Percentiles rank a stretch among this genome's conserved stretches.
These are phyloP conservation scores for Paramecium biaurelia DNA, from an alignment of 73 alveolate genomes.

Conservation along the genomic window DNA sequence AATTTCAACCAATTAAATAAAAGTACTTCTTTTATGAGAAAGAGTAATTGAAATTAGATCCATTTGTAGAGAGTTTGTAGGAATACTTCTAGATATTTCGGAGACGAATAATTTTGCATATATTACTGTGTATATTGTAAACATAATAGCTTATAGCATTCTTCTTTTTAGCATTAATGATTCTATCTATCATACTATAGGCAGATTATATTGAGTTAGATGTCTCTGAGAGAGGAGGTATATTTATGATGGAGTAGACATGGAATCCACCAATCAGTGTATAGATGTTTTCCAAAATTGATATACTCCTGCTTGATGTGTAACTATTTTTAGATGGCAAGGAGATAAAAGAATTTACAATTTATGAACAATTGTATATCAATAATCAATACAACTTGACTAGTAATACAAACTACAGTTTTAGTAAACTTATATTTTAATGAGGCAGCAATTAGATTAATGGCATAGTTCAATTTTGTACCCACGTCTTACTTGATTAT, in stretches of 20 bases:
- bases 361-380: neutral
- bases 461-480: neutral
- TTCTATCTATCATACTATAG: neutral
- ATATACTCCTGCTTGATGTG: neutral
- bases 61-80: neutral
- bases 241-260: neutral
- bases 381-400: neutral
- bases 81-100: neutral
- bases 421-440: neutral
- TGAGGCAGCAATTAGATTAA: constrained; percentile 30
- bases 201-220: neutral
- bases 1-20: neutral
- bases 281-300: neutral
- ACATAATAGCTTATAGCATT: neutral
- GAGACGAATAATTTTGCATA: neutral
- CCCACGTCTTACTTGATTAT: constrained; percentile 9
- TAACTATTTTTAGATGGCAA: neutral
- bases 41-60: neutral
- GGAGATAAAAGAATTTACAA: neutral
- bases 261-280: constrained; percentile 9
- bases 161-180: neutral
- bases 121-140: neutral
- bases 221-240: neutral
- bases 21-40: neutral
- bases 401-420: neutral